These are phyloP conservation scores for Xylaria cubensis DNA, from an alignment of 495 filamentous ascomycete genomes.

Conservation along the genomic window DNA sequence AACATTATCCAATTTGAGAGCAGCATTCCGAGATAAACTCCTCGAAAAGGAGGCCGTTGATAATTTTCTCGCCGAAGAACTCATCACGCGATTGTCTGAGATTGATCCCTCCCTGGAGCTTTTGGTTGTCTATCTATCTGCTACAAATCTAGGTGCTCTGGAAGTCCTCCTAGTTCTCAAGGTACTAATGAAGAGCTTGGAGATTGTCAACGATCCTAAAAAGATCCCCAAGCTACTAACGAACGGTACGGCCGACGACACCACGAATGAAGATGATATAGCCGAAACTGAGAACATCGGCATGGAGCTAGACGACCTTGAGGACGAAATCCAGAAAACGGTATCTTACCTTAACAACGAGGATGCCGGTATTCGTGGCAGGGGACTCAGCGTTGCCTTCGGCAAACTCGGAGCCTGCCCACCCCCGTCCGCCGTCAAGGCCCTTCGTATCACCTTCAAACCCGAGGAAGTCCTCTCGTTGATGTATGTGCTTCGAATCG, in stretches of 20 bases:
- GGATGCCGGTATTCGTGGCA: constrained; percentile 49
- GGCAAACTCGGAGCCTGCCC: constrained; percentile 72
- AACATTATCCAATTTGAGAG: constrained; percentile 65
- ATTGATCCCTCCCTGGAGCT: constrained; percentile 66
- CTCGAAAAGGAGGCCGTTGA: constrained; percentile 46
- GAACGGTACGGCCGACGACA: constrained; percentile 41
- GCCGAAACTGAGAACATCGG: constrained; percentile 48
- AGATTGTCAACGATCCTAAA: constrained; percentile 48
- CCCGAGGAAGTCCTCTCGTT: constrained; percentile 73
- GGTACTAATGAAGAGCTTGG: constrained; percentile 58
- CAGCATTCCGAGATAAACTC: constrained; percentile 61
- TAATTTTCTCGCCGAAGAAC: constrained; percentile 58
- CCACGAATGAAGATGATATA: constrained; percentile 34
- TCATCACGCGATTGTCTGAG: constrained; percentile 64
- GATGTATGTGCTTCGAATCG: constrained; percentile 73
- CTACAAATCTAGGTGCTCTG: constrained; percentile 52
- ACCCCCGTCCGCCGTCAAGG: constrained; percentile 57
- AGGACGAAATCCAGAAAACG: constrained; percentile 57
- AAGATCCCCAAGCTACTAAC: constrained; percentile 47
- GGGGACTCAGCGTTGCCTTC: constrained; percentile 60
- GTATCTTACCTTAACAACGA: constrained; percentile 57
- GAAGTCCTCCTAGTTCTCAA: constrained; percentile 58
- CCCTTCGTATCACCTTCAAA: constrained; percentile 69
- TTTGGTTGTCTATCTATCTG: constrained; percentile 61
- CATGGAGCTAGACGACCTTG: constrained; percentile 56